phyloP scores from a whole-genome alignment of 257 asterid species.

The Primulina eburnea region DNA sequence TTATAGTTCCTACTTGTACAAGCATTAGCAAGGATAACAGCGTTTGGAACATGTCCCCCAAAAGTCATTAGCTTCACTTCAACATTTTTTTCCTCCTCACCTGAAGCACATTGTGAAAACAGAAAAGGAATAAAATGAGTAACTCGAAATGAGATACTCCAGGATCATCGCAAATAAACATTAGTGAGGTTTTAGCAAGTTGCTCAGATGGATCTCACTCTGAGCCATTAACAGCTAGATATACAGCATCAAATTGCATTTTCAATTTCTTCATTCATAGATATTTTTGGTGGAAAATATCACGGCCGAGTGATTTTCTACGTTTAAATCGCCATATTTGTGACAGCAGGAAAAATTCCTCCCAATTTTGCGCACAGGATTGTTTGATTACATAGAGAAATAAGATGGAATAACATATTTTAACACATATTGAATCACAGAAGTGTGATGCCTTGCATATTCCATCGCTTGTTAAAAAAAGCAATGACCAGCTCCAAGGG shows the following conservation, averaged over 20 bases:
- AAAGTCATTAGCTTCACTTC: slow-evolving; percentile 50
- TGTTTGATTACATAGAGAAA: no score
- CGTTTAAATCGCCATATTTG: not conserved
- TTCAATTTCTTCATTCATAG: not conserved
- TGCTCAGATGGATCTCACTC: not conserved
- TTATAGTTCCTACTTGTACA: slow-evolving; percentile 64
- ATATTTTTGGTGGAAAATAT: not conserved
- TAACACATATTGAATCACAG: no score
- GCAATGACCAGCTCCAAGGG: no score
- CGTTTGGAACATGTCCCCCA: slow-evolving; percentile 25
- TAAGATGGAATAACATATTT: no score
- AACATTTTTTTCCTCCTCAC: slow-evolving; percentile 60
- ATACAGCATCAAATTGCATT: not conserved
- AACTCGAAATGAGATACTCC: not conserved
- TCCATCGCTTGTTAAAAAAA: no score
- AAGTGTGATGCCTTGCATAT: no score
- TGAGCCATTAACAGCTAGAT: not conserved
- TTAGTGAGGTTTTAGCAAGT: not conserved
- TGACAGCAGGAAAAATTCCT: not conserved
- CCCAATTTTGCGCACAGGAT: not conserved
- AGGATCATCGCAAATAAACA: not conserved
- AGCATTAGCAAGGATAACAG: slow-evolving; percentile 41
- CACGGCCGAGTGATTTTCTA: not conserved
- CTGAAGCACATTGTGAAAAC: slow-evolving; percentile 32
- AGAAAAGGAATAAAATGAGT: slow-evolving; percentile 1